Conservation (phyloP, 106 monocot genomes). For the Apostasia shenzhenica region DNA sequence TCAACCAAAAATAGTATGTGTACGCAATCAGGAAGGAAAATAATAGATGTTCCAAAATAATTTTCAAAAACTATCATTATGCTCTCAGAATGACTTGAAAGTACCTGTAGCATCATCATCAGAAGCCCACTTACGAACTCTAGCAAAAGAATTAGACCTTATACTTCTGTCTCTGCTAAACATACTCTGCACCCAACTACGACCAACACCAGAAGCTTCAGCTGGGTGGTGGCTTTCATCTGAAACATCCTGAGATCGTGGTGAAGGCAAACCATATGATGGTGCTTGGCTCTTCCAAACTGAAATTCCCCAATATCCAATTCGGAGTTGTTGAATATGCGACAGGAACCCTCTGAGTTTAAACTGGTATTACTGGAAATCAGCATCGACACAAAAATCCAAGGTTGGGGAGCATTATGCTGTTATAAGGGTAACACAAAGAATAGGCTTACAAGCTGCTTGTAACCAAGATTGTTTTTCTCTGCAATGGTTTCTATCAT, state of each 20-base stretch:
- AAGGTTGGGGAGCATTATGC: background rate
- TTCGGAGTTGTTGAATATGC: conserved; percentile 82
- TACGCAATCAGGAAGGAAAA: no score
- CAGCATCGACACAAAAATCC: background rate
- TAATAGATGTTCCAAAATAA: no score
- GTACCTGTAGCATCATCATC: conserved; percentile 20
- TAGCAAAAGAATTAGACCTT: conserved; percentile 72
- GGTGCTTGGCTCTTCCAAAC: conserved; percentile 42
- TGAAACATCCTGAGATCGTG: conserved; percentile 52
- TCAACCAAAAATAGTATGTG: no score
- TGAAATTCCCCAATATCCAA: conserved; percentile 91
- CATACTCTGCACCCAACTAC: conserved; percentile 99
- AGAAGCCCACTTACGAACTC: conserved; percentile 57
- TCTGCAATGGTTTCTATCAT: conserved; percentile 90
- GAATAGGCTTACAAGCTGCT: conserved; percentile 72
- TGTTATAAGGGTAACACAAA: background rate
- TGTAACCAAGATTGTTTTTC: conserved; percentile 93
- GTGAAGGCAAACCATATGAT: conserved; percentile 74
- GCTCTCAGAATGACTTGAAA: background rate
- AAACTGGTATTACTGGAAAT: conserved; percentile 38
- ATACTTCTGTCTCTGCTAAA: conserved; percentile 90
- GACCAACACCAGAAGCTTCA: conserved; percentile 84
- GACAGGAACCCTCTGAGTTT: conserved; percentile 85
- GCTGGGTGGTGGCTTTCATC: conserved; percentile 79
- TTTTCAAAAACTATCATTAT: no score